These are phyloP conservation scores for Wallacemonas rigidus DNA, from an alignment of 208 protist genomes.

Conservation along the genomic window DNA sequence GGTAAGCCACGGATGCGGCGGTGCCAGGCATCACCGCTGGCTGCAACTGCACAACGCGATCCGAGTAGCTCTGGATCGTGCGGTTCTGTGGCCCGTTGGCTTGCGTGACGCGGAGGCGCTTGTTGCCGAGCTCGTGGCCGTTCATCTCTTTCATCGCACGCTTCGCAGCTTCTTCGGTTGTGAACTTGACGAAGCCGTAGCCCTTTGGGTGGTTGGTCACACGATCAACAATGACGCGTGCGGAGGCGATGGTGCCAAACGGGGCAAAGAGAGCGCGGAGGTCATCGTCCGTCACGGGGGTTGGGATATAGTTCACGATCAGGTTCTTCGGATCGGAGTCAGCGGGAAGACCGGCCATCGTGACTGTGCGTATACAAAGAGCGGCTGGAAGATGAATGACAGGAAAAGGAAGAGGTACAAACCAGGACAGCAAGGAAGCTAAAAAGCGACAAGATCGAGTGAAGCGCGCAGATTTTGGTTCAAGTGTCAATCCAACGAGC, in stretches of 20 bases:
- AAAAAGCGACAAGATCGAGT: not conserved
- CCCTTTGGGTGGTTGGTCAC: conserved; percentile 59
- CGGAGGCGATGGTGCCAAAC: conserved; percentile 47
- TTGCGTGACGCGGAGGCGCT: conserved; percentile 59
- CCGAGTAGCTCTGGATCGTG: conserved; percentile 17
- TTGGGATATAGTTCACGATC: conserved; percentile 76
- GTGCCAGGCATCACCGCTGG: not conserved
- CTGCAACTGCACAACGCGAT: conserved; percentile 33
- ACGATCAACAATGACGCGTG: conserved; percentile 59
- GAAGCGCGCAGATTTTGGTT: not conserved
- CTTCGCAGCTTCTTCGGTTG: conserved; percentile 44
- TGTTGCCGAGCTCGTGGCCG: conserved; percentile 61
- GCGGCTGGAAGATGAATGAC: not conserved
- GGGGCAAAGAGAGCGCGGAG: conserved; percentile 43
- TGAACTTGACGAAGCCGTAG: conserved; percentile 83
- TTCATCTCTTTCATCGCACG: conserved; percentile 64
- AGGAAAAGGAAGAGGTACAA: conserved; percentile 11
- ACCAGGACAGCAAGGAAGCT: not conserved
- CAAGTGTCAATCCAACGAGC: not conserved
- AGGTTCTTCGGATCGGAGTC: conserved; percentile 55
- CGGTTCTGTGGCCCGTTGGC: conserved; percentile 49
- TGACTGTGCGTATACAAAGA: conserved; percentile 1
- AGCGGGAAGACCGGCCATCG: conserved; percentile 4
- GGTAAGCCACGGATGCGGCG: not conserved
- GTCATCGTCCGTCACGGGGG: conserved; percentile 49